Conservation (phyloP, 371 early-diverging fungal genomes). For the Apophysomyces ossiformis region DNA sequence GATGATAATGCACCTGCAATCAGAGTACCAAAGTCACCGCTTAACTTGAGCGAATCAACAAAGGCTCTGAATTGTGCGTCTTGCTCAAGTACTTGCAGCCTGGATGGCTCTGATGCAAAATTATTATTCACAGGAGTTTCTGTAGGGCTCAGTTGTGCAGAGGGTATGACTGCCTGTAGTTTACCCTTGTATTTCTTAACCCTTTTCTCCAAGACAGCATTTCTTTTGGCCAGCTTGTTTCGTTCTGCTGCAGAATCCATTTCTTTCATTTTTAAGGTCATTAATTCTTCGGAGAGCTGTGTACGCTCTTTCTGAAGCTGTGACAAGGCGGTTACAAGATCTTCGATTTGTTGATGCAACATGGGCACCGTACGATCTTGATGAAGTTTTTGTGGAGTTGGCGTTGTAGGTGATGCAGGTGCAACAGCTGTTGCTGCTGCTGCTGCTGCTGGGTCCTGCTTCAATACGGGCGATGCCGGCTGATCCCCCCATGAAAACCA, state of each 20-base stretch:
- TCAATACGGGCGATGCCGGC: neutral
- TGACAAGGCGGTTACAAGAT: constrained; percentile 60
- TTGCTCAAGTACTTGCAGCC: constrained; percentile 30
- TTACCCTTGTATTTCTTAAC: constrained; percentile 30
- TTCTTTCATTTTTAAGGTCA: constrained; percentile 55
- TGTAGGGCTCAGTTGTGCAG: neutral
- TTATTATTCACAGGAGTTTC: neutral
- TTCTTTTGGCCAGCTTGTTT: constrained; percentile 28
- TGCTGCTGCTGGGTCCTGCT: neutral
- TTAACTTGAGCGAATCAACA: constrained; percentile 37
- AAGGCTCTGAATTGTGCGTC: constrained; percentile 40
- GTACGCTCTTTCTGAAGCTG: constrained; percentile 60
- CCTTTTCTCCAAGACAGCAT: constrained; percentile 23
- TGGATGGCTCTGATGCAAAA: constrained; percentile 6
- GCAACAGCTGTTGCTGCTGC: neutral
- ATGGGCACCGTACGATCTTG: constrained; percentile 14
- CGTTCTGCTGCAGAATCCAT: constrained; percentile 45
- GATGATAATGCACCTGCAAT: constrained; percentile 44
- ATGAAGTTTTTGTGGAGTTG: constrained; percentile 4
- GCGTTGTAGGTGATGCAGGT: constrained; percentile 19
- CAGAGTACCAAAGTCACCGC: constrained; percentile 48
- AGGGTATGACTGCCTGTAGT: constrained; percentile 6
- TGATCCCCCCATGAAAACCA: constrained; percentile 33
- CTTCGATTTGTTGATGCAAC: constrained; percentile 63
- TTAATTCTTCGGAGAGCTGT: constrained; percentile 50